Evolutionary conservation across 805 yeast genomes (phyloP).

Genomic region (Yarrowia divulgata): DNA sequence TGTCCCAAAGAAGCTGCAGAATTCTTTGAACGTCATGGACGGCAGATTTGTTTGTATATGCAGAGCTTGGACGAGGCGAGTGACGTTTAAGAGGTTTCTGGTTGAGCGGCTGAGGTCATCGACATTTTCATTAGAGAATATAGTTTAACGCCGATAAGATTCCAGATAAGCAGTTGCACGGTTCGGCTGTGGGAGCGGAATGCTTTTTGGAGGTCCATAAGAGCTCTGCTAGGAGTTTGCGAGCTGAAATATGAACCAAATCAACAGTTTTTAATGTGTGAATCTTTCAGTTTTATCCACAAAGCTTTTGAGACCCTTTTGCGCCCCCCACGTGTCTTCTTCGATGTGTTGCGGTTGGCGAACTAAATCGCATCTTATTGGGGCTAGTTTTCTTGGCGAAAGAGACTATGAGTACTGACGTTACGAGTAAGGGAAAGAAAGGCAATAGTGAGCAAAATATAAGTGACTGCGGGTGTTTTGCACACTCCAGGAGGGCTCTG

Average conservation of each 20-base stretch:
- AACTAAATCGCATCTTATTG: slow-evolving; percentile 8
- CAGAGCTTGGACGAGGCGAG: not conserved
- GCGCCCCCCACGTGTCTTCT: slow-evolving; percentile 12
- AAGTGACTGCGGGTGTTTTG: no score
- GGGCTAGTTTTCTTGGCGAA: slow-evolving; percentile 9
- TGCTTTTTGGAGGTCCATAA: not conserved
- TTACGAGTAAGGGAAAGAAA: not conserved
- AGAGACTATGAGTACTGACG: not conserved
- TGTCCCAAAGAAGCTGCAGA: slow-evolving; percentile 41
- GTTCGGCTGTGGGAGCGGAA: no score
- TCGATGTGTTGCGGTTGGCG: slow-evolving; percentile 10
- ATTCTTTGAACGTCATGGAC: slow-evolving; percentile 11
- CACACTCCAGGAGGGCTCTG: not conserved
- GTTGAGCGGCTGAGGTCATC: slow-evolving; percentile 20
- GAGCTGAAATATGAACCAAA: not conserved
- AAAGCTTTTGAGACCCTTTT: not conserved
- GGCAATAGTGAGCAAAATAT: not conserved
- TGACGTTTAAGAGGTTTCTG: not conserved
- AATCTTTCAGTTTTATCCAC: no score
- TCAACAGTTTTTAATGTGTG: no score
- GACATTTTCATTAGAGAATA: slow-evolving; percentile 11
- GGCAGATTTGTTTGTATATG: not conserved
- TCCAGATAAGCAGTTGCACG: slow-evolving; percentile 21
- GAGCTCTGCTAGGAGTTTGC: not conserved
- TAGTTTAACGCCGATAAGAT: slow-evolving; percentile 24